Base-by-base conservation (phyloP, 352 stramenopile genomes). In the Phytopythium sindhum region DNA sequence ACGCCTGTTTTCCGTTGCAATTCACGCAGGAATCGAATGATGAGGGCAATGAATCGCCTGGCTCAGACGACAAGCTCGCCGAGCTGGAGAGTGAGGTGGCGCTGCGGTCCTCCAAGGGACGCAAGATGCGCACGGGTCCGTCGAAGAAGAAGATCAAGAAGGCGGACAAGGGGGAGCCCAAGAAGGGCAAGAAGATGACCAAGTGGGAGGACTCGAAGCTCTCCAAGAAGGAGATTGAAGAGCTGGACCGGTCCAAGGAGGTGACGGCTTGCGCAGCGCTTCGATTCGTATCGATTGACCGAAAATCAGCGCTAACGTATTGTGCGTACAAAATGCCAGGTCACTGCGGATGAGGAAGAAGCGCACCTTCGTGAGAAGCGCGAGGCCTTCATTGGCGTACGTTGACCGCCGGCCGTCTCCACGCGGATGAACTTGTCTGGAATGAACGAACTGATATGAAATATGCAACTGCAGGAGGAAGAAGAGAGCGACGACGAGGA, bases 141-240 rank as follows among this genome's bases (percentile, higher is more conserved):
- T 72, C 72, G 29, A 69, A 68, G 35, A 94, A 91, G 68, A 93
- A 91, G 64, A 79, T 80, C 26, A 84, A 80, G 31, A 70, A 80
- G 61, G 61, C 69, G 8, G 63, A 66, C 7, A 75, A 80, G 48
- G 70, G 78, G 9, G 67, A 72, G 26, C 77, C 81, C 57, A 93
- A 93, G 60, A 88, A 86, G 58, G 73, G 65, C 31, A 95, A 95
- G 72, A 81, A 89, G 59, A 95, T 91, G 82, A 91, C 77, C 41
- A 91, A 88, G 68, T 93, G 86, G 84, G 88, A 96, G 33, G 73
- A 94, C 64, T 83, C 80, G 26, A 95, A 95, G 74, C 68, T 96
- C 19, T 91, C 78, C 29, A 92, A 89, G 64, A 91, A 94, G 66
- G 89, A 95, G 51, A 87, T 89, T 9, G 65, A 79, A 44, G 83